Base-by-base conservation (phyloP, 2,329 filamentous ascomycete species). In the Fusarium albosuccineum region DNA sequence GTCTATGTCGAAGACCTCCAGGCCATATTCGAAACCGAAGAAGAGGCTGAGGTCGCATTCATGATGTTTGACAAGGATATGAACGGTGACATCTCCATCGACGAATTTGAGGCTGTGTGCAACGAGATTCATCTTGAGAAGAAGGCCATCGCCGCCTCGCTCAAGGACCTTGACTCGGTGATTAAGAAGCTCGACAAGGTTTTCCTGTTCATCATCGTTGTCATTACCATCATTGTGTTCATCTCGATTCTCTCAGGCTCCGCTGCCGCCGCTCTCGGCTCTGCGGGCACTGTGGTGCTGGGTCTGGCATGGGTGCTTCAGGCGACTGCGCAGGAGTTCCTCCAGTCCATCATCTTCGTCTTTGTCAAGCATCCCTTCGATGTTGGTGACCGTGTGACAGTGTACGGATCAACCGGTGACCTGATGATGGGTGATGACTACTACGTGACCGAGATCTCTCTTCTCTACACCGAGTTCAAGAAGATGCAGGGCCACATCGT, bases 281-380 rank as follows among this genome's bases (percentile, higher is more conserved):
- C 94, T 4, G 92, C 93, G 27, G 94, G 95, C 4, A 96, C 93
- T 2, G 89, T 92, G 4, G 85, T 97, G n/a, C 85, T 98, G 7
- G 95, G 94, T 57, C 84, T 97, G 2, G 94, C 93, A 0, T 98
- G 95, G 95, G 84, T 97, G 57, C 93, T 98, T 71, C 93, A 94
- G 62, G 92, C 92, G 1, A 97, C 95, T 0, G 95, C 95, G 0
- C 94, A 97, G 75, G 95, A 98, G 75, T 97, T 98, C 70, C 83
- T 97, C 3, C 94, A 97, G 80, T 97, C 94, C 9, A 89, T 95
- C 75, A 92, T 97, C 70, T 97, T 97, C 75, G 94, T 97, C 70
- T 97, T 97, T 72, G 91, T 97, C 80, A 97, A 97, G 82, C 95
- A 98, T 76, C 95, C 95, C 1, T 98, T 97, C 72, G 95, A 98